These are phyloP conservation scores for Pleoardoris graminearum DNA, from an alignment of 2,329 filamentous ascomycete genomes.

Conservation along the genomic window DNA sequence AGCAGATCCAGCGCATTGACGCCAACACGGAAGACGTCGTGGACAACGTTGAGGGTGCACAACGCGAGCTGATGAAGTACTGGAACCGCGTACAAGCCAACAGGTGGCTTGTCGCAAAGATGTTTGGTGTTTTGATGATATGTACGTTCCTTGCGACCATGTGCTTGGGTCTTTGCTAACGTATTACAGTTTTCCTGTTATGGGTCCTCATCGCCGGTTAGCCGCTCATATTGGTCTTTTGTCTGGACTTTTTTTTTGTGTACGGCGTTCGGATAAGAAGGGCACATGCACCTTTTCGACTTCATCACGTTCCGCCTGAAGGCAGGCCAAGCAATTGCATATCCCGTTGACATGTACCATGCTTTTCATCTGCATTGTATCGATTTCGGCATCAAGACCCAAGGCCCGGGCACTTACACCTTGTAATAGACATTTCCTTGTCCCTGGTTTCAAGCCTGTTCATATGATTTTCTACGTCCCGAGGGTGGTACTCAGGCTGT, in stretches of 20 bases:
- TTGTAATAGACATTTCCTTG: constrained; percentile 16
- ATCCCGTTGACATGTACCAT: constrained; percentile 10
- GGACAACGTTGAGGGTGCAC: constrained; percentile 96
- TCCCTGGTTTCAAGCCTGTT: not conserved
- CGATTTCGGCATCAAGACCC: constrained; percentile 1
- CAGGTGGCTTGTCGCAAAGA: constrained; percentile 85
- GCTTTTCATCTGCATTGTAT: constrained; percentile 19
- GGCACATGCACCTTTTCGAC: constrained; percentile 10
- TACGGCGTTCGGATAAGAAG: constrained; percentile 28
- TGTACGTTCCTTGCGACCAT: constrained; percentile 55
- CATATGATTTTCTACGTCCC: not conserved
- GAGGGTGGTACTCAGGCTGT: not conserved
- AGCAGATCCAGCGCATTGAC: constrained; percentile 97
- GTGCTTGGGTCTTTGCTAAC: constrained; percentile 18
- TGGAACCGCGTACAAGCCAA: constrained; percentile 94
- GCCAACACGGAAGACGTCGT: constrained; percentile 98
- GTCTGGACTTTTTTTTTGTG: not conserved
- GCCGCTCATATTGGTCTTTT: constrained; percentile 14
- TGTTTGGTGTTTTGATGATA: constrained; percentile 91
- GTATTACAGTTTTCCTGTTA: constrained; percentile 51
- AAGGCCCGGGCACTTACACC: constrained; percentile 7
- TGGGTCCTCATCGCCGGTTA: constrained; percentile 70
- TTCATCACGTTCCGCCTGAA: not conserved
- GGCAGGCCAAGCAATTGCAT: constrained; percentile 8
- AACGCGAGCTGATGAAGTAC: constrained; percentile 94